Percentiles rank a stretch among this genome's conserved stretches.
Evolutionary conservation across 2,329 filamentous ascomycete species (phyloP).

Genomic region (Fusarium napiforme): DNA sequence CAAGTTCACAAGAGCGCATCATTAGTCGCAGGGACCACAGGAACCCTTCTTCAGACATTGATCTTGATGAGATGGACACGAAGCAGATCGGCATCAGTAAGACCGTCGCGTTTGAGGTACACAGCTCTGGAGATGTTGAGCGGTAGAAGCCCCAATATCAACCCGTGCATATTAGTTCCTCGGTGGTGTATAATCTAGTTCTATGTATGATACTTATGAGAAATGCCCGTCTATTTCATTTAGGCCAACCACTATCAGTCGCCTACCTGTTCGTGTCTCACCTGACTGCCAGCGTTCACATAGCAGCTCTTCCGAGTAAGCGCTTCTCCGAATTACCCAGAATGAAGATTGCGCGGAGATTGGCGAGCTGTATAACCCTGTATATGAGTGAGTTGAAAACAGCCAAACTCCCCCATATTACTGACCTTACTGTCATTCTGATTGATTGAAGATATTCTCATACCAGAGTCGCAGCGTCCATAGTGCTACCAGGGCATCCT

Average conservation of each 20-base stretch:
- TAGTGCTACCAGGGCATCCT: slow-evolving; percentile 17
- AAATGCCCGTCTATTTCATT: not conserved
- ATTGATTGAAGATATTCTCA: not conserved
- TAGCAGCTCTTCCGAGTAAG: too few relatives aligned
- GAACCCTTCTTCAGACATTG: slow-evolving; percentile 36
- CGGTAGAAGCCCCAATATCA: not conserved
- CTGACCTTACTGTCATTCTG: not conserved
- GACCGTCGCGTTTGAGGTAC: slow-evolving; percentile 38
- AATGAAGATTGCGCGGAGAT: accelerated
- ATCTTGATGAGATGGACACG: slow-evolving; percentile 39
- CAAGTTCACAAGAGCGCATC: slow-evolving; percentile 40
- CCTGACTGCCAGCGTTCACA: not conserved
- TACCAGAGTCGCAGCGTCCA: slow-evolving; percentile 33
- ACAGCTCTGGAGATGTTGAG: slow-evolving; percentile 16
- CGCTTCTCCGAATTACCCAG: not conserved
- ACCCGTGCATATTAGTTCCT: not conserved
- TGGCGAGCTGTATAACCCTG: not conserved
- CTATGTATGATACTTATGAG: not conserved
- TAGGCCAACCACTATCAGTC: not conserved
- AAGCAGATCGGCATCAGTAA: slow-evolving; percentile 40
- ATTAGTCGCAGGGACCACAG: slow-evolving; percentile 33
- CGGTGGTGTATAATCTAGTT: not conserved
- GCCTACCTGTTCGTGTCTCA: not conserved
- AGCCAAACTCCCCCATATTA: accelerated
- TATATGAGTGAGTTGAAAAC: not conserved